phyloP scores from a whole-genome alignment of 306 rosid genomes.

The Quercus glauca region DNA sequence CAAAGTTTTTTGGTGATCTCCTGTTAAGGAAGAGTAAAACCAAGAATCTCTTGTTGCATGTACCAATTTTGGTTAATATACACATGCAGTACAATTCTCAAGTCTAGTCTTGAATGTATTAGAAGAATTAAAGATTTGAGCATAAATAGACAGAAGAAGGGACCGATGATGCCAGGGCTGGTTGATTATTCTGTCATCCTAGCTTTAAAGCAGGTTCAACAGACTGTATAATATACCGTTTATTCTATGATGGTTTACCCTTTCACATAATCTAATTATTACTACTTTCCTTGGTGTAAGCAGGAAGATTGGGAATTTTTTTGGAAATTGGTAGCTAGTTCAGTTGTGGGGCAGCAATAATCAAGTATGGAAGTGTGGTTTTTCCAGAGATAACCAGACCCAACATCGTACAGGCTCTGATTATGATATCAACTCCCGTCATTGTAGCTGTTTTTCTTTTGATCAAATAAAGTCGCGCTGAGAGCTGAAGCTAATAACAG shows the following conservation, averaged over 20 bases:
- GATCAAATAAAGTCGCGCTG: conserved; percentile 47
- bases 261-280: neutral
- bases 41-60: too few relatives aligned
- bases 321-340: conserved; percentile 48
- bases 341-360: conserved; percentile 53
- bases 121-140: neutral
- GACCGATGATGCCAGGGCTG: neutral
- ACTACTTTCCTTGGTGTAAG: neutral
- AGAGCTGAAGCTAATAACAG: conserved; percentile 9
- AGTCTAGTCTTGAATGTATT: neutral
- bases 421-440: conserved; percentile 54
- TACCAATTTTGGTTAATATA: neutral
- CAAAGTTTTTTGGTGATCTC: too few relatives aligned
- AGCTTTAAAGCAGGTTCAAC: neutral
- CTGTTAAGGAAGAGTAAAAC: too few relatives aligned
- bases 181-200: neutral
- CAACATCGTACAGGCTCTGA: conserved; percentile 56
- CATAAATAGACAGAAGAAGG: neutral
- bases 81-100: neutral
- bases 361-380: conserved; percentile 72
- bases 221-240: neutral
- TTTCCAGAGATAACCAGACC: conserved; percentile 76
- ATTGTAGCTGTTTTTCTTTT: conserved; percentile 55
- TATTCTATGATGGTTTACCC: neutral
- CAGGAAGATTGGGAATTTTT: conserved; percentile 63